Evolutionary conservation across 345 rosid genomes (phyloP), one percentile per base, ranked within the genome.

Genomic region (Dipteronia sinensis): DNA sequence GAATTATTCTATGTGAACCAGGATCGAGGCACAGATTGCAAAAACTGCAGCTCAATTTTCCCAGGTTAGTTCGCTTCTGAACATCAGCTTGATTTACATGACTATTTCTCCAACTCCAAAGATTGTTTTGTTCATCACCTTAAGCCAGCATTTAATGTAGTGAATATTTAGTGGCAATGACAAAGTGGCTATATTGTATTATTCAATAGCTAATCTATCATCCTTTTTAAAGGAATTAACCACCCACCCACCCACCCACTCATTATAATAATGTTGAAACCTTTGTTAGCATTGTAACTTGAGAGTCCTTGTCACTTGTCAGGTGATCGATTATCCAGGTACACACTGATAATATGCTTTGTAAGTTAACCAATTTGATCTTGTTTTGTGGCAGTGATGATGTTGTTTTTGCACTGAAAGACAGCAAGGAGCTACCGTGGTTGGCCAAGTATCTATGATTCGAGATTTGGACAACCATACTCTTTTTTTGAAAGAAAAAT

Each of bases 1-100:
- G 96, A 73, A 89, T 95, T 79, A 85, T 95, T 82, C 62, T 91
- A 16, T 91, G 99, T 80, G 98, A 95, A 81, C 78, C 98, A 15
- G 98, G 97, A 67, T 84, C 90, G 69, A 91, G 83, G 77, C 98
- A 95, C 74, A 89, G 91, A 76, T 68, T 90, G 86, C 99, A 95
- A 82, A 95, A 95, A 80, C 82, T 95, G 89, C 98, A 91, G 92
- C 94, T 95, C 69, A 95, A 95, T 80, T 95, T 90, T 83, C 95
- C 99, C 69, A 93, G 93, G 97, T 92, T 74, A 79, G 86, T 79
- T 67, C 40, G 68, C 34, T 44, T n/a, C 12, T 20, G 20, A 56
- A 3, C 56, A 19, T 42, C 3, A 10, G 74, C 44, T 13, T 20
- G 22, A 12, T 59, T 7, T 7, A 38, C 53, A 22, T n/a, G 65